Conservation (phyloP, 345 rosid species). For the Euphorbia tirucalli region DNA sequence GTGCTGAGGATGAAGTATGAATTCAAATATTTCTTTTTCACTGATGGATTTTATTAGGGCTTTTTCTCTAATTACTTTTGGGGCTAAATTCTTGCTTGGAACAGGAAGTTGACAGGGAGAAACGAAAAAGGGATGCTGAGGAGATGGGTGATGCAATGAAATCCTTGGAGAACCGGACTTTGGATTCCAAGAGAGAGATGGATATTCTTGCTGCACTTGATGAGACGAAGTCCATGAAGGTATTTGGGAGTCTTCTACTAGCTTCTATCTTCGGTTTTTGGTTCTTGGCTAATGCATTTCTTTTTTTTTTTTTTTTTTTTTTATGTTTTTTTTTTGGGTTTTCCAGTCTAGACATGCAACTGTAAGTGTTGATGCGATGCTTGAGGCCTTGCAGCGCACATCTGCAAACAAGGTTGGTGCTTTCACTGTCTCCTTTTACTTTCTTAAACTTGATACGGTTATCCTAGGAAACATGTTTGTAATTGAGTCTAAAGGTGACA, state of each 20-base stretch:
- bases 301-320: not conserved
- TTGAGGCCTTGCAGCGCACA: slow-evolving; percentile 78
- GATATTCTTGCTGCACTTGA: slow-evolving; percentile 92
- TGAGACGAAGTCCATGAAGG: slow-evolving; percentile 56
- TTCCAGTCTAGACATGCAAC: slow-evolving; percentile 88
- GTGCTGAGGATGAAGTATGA: slow-evolving; percentile 78
- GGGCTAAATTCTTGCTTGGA: not conserved
- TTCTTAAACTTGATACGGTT: not conserved
- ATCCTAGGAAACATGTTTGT: not conserved
- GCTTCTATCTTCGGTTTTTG: not conserved
- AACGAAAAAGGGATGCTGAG: slow-evolving; percentile 63
- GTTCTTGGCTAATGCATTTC: not conserved
- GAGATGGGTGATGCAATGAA: slow-evolving; percentile 98
- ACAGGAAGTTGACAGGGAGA: slow-evolving; percentile 56
- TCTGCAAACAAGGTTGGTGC: slow-evolving; percentile 54
- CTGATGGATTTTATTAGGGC: not conserved
- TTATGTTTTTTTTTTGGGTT: not conserved
- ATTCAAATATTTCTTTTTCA: not conserved
- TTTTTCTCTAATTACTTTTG: not conserved
- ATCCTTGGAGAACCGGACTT: slow-evolving; percentile 78
- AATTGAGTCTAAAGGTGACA: not conserved
- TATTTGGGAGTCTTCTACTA: not conserved
- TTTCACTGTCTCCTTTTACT: slow-evolving; percentile 5
- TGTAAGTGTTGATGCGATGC: slow-evolving; percentile 91
- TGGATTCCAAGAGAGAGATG: slow-evolving; percentile 95